phyloP scores from a whole-genome alignment of 2,329 filamentous ascomycete genomes.

The Furcasterigmium furcatum region DNA sequence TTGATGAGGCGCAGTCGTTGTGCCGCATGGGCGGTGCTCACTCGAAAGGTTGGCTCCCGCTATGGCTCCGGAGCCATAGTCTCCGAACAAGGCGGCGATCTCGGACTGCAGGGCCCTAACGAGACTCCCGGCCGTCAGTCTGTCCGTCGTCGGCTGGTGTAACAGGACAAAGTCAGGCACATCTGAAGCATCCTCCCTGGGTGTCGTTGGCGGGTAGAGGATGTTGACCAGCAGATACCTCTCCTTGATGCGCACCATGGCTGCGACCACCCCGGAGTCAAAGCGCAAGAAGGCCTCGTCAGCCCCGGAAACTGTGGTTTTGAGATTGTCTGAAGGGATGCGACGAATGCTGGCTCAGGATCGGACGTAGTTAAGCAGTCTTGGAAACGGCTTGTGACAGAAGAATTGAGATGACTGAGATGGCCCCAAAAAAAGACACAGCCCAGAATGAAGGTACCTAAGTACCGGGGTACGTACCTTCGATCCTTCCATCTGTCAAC shows the following conservation, averaged over 20 bases:
- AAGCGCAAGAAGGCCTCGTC: not conserved
- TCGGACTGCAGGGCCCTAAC: slow-evolving; percentile 67
- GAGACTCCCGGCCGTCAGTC: slow-evolving; percentile 64
- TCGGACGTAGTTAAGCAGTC: too few relatives aligned
- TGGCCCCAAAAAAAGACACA: not conserved
- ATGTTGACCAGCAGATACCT: slow-evolving; percentile 95
- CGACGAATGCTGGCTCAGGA: not conserved
- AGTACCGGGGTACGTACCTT: not conserved
- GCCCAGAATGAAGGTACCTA: not conserved
- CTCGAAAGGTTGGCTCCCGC: slow-evolving; percentile 62
- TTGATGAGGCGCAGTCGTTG: slow-evolving; percentile 4
- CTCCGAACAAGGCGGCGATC: slow-evolving; percentile 75
- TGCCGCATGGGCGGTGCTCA: slow-evolving; percentile 25
- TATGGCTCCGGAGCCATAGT: slow-evolving; percentile 78
- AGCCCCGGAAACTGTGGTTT: not conserved
- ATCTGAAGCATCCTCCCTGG: slow-evolving; percentile 19
- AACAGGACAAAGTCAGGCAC: slow-evolving; percentile 65
- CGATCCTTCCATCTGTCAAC: not conserved
- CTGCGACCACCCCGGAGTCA: not conserved
- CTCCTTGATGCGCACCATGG: slow-evolving; percentile 94
- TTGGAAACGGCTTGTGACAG: not conserved
- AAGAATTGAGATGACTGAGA: not conserved
- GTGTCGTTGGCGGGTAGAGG: slow-evolving; percentile 68
- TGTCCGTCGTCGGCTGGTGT: slow-evolving; percentile 73
- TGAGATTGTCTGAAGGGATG: not conserved